Base-by-base conservation (phyloP, 1,139 yeast species). In the Yarrowia galli region DNA sequence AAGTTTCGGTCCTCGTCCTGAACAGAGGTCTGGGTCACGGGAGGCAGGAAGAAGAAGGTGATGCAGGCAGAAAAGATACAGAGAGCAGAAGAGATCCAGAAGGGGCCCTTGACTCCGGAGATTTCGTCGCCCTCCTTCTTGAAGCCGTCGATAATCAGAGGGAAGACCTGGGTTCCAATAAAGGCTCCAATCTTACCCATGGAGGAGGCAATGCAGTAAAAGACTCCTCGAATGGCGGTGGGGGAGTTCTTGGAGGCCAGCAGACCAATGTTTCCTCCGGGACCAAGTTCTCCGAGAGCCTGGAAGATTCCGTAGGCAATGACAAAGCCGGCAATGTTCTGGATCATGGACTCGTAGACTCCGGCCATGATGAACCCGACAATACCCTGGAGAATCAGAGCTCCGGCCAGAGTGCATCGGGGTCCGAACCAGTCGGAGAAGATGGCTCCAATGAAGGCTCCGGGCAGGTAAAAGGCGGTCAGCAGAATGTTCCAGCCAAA, bases 401-500 rank as follows among this genome's bases (percentile, higher is more conserved):
- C 98, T 70, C 82, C 69, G 38, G 83, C 84, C 67, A 92, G 81
- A 15, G 97, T 89, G 70, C 89, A 79, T 78, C 97, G 85, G 67
- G 98, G 97, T 20, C 98, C 98, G 69, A 91, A 75, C 78, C 87
- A 90, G 79, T 93, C 98, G n/a, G 96, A 85, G 53, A 86, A 80
- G 67, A 85, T 76, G 13, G 97, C 97, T 75, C 98, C 98, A 25
- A 89, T 77, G 75, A 92, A 85, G 1, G 97, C 84, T 72, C 98
- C 98, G 15, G 98, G 98, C 51, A 93, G 80, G 78, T 93, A 92
- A 78, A 93, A 93, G 75, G 91, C 82, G 78, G 91, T 92, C 74
- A 93, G 85, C 6, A 93, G 95, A 70, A 91, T 90, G 77, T 89
- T 91, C 98, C 98, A 93, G 67, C 98, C 98, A 80, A 92, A 91